Conservation (phyloP, 352 stramenopile genomes). For the Phytophthora meadii region DNA sequence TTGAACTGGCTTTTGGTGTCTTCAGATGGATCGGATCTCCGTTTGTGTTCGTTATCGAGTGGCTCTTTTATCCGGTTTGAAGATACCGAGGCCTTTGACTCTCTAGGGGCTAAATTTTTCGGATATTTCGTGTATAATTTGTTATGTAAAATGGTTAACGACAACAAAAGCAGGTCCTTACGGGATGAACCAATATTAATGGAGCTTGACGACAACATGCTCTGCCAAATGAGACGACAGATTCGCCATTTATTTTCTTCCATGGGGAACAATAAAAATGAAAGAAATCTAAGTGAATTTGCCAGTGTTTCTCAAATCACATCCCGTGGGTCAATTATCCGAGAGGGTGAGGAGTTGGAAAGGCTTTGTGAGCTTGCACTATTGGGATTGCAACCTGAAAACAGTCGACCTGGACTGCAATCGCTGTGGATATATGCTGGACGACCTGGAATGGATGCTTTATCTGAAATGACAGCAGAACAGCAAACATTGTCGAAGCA, state of each 20-base stretch:
- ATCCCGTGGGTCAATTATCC: background rate
- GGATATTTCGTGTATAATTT: slow-evolving; percentile 22
- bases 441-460: background rate
- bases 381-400: slow-evolving; percentile 20
- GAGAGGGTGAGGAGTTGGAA: slow-evolving; percentile 5
- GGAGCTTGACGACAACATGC: background rate
- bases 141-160: slow-evolving; percentile 2
- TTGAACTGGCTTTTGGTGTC: slow-evolving; percentile 43
- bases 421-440: slow-evolving; percentile 22
- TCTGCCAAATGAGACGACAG: slow-evolving; percentile 23
- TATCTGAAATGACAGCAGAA: background rate
- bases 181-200: background rate
- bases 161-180: background rate
- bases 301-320: slow-evolving; percentile 23
- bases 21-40: slow-evolving; percentile 30
- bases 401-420: slow-evolving; percentile 9
- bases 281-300: slow-evolving; percentile 20
- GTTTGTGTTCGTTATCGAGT: slow-evolving; percentile 30
- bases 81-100: slow-evolving; percentile 6
- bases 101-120: slow-evolving; percentile 1
- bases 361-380: slow-evolving; percentile 22
- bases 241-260: background rate
- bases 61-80: slow-evolving; percentile 14
- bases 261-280: background rate
- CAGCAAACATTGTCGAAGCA: slow-evolving; percentile 3